Evolutionary conservation across 2,329 filamentous ascomycete species (phyloP).

Genomic region (Ascochyta rabiei): DNA sequence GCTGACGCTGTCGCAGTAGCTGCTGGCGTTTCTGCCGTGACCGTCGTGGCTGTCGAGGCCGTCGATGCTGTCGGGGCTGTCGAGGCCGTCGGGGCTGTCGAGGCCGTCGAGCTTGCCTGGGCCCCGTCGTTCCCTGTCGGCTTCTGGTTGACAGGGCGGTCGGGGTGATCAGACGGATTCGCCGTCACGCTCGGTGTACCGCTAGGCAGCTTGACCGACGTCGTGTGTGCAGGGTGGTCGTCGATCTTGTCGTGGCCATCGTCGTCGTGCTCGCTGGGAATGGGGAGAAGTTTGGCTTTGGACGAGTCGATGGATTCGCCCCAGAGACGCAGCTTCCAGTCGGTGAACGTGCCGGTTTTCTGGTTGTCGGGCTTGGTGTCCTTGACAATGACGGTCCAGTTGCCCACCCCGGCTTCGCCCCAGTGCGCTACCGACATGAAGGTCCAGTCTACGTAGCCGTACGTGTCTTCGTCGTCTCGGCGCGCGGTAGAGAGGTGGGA

Average conservation of each 20-base stretch:
- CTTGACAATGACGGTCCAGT: constrained; percentile 89
- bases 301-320: constrained; percentile 81
- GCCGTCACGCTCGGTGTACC: constrained; percentile 54
- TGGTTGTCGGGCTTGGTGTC: constrained; percentile 77
- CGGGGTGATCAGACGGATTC: constrained; percentile 55
- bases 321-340: constrained; percentile 96
- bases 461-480: constrained; percentile 66
- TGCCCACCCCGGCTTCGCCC: constrained; percentile 87
- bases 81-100: constrained; percentile 24
- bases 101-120: constrained; percentile 19
- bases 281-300: constrained; percentile 75
- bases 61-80: too few species aligned
- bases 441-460: constrained; percentile 92
- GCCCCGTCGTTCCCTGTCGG: constrained; percentile 46
- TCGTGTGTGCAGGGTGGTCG: constrained; percentile 65
- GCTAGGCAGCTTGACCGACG: constrained; percentile 55
- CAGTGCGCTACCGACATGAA: constrained; percentile 99
- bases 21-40: constrained; percentile 24
- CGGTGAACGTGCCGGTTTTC: constrained; percentile 76
- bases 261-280: constrained; percentile 84
- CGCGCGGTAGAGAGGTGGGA: constrained; percentile 84
- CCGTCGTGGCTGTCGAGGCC: constrained; percentile 29
- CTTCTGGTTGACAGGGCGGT: constrained; percentile 66
- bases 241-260: constrained; percentile 73
- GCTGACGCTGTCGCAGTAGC: neutral